These are phyloP conservation scores for Didymella lethalis DNA, from an alignment of 2,329 filamentous ascomycete genomes.

Conservation along the genomic window DNA sequence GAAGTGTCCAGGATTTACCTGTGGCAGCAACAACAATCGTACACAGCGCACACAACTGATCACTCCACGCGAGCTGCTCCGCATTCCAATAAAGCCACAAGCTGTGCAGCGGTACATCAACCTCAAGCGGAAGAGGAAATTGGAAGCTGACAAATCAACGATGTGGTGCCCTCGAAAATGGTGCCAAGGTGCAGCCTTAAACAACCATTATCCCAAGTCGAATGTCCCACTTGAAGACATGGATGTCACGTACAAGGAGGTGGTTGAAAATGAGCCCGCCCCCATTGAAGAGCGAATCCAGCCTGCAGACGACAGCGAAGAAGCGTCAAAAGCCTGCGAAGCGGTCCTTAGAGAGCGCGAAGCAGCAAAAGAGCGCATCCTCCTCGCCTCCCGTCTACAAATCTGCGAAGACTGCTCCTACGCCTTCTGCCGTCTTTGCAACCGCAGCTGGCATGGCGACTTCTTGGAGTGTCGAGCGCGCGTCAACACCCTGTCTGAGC, in stretches of 20 bases:
- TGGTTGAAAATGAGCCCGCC: not conserved
- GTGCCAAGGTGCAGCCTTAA: slow-evolving; percentile 1
- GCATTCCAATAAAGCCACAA: slow-evolving; percentile 1
- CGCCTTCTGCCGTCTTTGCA: slow-evolving; percentile 8
- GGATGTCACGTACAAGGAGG: not conserved
- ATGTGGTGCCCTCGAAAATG: slow-evolving; percentile 9
- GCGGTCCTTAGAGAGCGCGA: not conserved
- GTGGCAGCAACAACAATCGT: not conserved
- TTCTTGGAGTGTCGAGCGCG: slow-evolving; percentile 10
- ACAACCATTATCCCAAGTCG: not conserved
- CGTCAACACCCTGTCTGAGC: not conserved
- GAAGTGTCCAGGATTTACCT: slow-evolving; percentile 1
- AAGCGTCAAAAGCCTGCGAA: not conserved
- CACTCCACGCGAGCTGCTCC: slow-evolving; percentile 3
- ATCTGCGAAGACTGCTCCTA: slow-evolving; percentile 13
- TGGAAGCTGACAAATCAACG: not conserved
- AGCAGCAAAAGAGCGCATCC: not conserved
- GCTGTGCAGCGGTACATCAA: slow-evolving; percentile 12
- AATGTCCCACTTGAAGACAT: not conserved
- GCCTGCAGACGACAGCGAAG: not conserved
- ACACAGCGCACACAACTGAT: not conserved
- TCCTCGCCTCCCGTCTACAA: not conserved
- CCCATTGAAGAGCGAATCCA: not conserved
- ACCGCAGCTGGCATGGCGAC: slow-evolving; percentile 8
- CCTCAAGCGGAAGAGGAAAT: slow-evolving; percentile 10